phyloP scores from a whole-genome alignment of 2,329 filamentous ascomycete genomes.

The Cladophialophora bantiana region DNA sequence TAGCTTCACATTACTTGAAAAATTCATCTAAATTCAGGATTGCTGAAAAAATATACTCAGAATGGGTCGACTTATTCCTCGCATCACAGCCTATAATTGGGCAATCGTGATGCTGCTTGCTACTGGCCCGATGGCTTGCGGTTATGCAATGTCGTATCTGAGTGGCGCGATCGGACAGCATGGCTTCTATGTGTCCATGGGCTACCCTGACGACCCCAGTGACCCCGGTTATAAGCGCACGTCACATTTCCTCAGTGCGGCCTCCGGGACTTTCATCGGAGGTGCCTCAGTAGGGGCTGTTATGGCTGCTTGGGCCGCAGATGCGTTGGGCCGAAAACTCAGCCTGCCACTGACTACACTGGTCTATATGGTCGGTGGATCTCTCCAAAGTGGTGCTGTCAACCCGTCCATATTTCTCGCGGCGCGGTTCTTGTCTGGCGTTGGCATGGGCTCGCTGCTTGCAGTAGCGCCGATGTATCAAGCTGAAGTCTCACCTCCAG shows the following conservation, averaged over 20 bases:
- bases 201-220: conserved; percentile 45
- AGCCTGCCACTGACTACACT: conserved; percentile 42
- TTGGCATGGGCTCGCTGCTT: conserved; percentile 6
- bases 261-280: conserved; percentile 46
- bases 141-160: conserved; percentile 3
- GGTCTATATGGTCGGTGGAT: conserved; percentile 41
- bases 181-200: conserved; percentile 52
- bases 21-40: not conserved
- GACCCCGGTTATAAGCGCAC: conserved; percentile 52
- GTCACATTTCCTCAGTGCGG: conserved; percentile 51
- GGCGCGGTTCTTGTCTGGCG: conserved; percentile 6
- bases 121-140: conserved; percentile 3
- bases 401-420: conserved; percentile 36
- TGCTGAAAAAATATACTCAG: not conserved
- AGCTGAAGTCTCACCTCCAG: conserved; percentile 27
- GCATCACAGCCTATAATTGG: conserved; percentile 4
- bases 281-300: not conserved
- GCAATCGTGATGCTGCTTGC: conserved; percentile 5
- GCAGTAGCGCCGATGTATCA: conserved; percentile 29
- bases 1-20: not conserved
- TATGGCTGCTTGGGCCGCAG: conserved; percentile 25
- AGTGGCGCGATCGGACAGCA: conserved; percentile 49
- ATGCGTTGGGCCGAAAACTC: conserved; percentile 44
- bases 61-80: not conserved
- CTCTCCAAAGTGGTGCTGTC: conserved; percentile 49